These are phyloP conservation scores for Hordeum marinum DNA, from an alignment of 176 grass and related monocot species.

Conservation along the genomic window DNA sequence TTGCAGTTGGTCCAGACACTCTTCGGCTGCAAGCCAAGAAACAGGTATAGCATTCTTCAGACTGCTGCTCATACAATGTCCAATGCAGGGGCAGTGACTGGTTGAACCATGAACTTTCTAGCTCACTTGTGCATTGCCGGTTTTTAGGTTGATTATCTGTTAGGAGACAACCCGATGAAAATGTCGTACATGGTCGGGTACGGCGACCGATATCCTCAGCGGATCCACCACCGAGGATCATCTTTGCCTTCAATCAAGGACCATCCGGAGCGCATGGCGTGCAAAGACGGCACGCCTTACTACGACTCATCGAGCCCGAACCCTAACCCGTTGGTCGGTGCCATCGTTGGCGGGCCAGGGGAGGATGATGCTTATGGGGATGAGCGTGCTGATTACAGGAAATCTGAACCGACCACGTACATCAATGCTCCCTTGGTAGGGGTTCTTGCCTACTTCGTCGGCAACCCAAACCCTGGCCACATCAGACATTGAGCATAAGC, in stretches of 20 bases:
- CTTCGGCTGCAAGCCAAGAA: constrained; percentile 70
- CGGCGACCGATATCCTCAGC: constrained; percentile 55
- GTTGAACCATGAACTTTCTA: not conserved
- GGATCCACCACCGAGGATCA: constrained; percentile 89
- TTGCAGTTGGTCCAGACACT: constrained; percentile 51
- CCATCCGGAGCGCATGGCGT: constrained; percentile 56
- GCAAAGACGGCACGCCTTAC: constrained; percentile 78
- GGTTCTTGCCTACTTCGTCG: constrained; percentile 72
- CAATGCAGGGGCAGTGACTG: not conserved
- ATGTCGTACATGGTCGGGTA: constrained; percentile 99
- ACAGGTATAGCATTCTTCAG: constrained; percentile 30
- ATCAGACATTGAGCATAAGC: constrained; percentile 14
- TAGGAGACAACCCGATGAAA: constrained; percentile 89
- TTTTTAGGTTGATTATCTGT: constrained; percentile 67
- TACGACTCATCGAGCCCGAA: constrained; percentile 52
- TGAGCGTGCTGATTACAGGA: constrained; percentile 71
- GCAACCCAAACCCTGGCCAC: constrained; percentile 33
- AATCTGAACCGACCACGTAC: constrained; percentile 90
- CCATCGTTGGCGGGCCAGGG: constrained; percentile 72
- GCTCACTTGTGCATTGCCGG: not conserved
- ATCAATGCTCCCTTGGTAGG: constrained; percentile 93
- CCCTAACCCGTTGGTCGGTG: constrained; percentile 69
- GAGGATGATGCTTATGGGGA: constrained; percentile 84
- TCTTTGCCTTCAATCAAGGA: constrained; percentile 66
- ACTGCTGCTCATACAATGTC: not conserved